Base-by-base conservation (phyloP, 2,329 filamentous ascomycete genomes). In the Fusarium verticillioides region DNA sequence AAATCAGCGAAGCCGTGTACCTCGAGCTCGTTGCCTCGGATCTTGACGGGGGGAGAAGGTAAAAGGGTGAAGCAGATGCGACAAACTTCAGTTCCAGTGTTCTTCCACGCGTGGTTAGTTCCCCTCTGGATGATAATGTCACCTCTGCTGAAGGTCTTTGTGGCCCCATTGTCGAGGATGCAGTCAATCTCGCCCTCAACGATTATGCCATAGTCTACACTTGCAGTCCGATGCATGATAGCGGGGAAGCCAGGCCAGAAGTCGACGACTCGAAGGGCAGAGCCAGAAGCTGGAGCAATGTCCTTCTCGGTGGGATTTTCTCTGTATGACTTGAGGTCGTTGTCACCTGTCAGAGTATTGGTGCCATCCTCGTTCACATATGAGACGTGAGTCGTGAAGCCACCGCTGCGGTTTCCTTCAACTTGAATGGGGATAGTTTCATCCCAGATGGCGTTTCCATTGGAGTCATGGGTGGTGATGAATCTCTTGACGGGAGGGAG, bases 81-180 rank as follows among this genome's bases (percentile, higher is more conserved):
- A 32, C 75, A 75, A 5, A 69, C 42, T 26, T 73, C 72, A 5
- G 57, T 65, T 36, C 72, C 57, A 5, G 50, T 66, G 26, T 77
- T 77, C 68, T 71, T 77, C 74, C 74, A 77, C 5, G 69, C 72
- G 36, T 77, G 75, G 30, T 70, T 77, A 21, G 75, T 76, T 19
- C 75, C 75, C 18, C 70, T 69, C 72, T 78, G 75, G n/a, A 77
- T 52, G 49, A 76, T 54, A 23, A 76, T 73, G 19, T 76, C 74
- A 4, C 75, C 76, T 23, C 74, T 65, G 19, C 34, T 47, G 37
- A 76, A 69, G 8, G 66, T 76, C 50, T 32, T 66, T 10, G 66
- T 57, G 15, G 52, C 74, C 21, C 74, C 70, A 30, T 67, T 69
- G 37, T 78, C 74, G 5, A 78, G 68, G 30, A 77, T 43, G 37